Evolutionary conservation across 2,329 filamentous ascomycete species (phyloP).

Genomic region (Exophiala alcalophila): DNA sequence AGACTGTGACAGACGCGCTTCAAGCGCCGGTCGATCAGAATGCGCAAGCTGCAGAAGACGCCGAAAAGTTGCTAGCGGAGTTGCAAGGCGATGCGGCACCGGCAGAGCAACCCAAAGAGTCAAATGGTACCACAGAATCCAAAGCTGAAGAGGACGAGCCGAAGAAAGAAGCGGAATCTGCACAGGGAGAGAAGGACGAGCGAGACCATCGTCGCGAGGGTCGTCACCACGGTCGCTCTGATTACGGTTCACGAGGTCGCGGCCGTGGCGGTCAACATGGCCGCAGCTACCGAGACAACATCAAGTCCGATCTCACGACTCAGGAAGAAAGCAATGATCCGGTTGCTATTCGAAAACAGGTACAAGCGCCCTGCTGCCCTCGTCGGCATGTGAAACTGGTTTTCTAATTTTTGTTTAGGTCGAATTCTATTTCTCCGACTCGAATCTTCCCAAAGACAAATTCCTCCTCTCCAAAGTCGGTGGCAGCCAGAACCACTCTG

Average conservation of each 20-base stretch:
- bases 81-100: slow-evolving; percentile 38
- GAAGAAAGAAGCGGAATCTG: slow-evolving; percentile 33
- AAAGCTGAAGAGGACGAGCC: slow-evolving; percentile 39
- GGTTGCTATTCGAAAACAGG: slow-evolving; percentile 77
- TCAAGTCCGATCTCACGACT: slow-evolving; percentile 67
- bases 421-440: slow-evolving; percentile 94
- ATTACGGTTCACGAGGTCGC: slow-evolving; percentile 21
- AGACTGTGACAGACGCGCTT: slow-evolving; percentile 25
- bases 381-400: neutral
- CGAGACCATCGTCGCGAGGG: slow-evolving; percentile 10
- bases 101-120: slow-evolving; percentile 8
- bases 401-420: slow-evolving; percentile 54
- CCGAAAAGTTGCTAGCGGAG: slow-evolving; percentile 46
- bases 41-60: slow-evolving; percentile 45
- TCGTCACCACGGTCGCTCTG: slow-evolving; percentile 12
- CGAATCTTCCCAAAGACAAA: slow-evolving; percentile 83
- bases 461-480: slow-evolving; percentile 77
- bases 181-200: slow-evolving; percentile 25
- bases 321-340: slow-evolving; percentile 73
- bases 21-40: slow-evolving; percentile 35
- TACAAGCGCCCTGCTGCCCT: slow-evolving; percentile 36
- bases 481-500: slow-evolving; percentile 75
- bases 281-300: slow-evolving; percentile 51
- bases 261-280: slow-evolving; percentile 34
- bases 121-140: slow-evolving; percentile 18